These are phyloP conservation scores for Byssothecium circinans DNA, from an alignment of 2,329 filamentous ascomycete genomes.

Conservation along the genomic window DNA sequence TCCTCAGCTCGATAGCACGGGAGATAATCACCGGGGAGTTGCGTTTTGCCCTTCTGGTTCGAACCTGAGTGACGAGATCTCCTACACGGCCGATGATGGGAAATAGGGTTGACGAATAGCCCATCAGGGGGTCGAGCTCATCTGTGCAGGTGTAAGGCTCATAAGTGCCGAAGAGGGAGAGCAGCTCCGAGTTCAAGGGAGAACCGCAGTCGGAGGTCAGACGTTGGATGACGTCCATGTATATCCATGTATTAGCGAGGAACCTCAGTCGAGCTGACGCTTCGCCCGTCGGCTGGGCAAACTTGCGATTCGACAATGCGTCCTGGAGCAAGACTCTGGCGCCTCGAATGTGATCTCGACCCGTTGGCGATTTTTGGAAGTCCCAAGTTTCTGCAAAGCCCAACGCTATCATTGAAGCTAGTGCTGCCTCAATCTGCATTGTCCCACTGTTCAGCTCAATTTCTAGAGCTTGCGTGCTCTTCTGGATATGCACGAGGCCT, in stretches of 20 bases:
- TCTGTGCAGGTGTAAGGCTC: slow-evolving; percentile 23
- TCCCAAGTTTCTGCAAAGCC: slow-evolving; percentile 72
- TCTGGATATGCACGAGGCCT: slow-evolving; percentile 66
- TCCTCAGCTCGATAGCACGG: slow-evolving; percentile 62
- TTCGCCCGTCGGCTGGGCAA: slow-evolving; percentile 35
- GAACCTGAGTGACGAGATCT: slow-evolving; percentile 62
- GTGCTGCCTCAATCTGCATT: slow-evolving; percentile 62
- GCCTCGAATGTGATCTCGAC: slow-evolving; percentile 65
- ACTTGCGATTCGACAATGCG: slow-evolving; percentile 52
- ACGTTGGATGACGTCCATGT: slow-evolving; percentile 71
- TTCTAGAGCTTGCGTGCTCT: slow-evolving; percentile 60
- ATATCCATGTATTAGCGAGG: slow-evolving; percentile 69
- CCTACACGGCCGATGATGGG: slow-evolving; percentile 67
- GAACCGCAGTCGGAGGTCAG: slow-evolving; percentile 63
- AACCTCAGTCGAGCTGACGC: slow-evolving; percentile 58
- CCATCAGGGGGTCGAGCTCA: slow-evolving; percentile 68
- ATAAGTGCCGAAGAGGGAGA: slow-evolving; percentile 13
- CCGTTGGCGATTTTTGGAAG: slow-evolving; percentile 61
- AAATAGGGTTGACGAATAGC: slow-evolving; percentile 66
- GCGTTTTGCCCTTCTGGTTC: slow-evolving; percentile 47
- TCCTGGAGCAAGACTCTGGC: slow-evolving; percentile 64
- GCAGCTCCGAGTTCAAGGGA: slow-evolving; percentile 49
- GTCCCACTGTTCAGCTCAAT: slow-evolving; percentile 55
- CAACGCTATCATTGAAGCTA: slow-evolving; percentile 67
- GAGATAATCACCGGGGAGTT: slow-evolving; percentile 64